phyloP scores from a whole-genome alignment of 129 eudicot species.

The Heracleum sosnowskyi region DNA sequence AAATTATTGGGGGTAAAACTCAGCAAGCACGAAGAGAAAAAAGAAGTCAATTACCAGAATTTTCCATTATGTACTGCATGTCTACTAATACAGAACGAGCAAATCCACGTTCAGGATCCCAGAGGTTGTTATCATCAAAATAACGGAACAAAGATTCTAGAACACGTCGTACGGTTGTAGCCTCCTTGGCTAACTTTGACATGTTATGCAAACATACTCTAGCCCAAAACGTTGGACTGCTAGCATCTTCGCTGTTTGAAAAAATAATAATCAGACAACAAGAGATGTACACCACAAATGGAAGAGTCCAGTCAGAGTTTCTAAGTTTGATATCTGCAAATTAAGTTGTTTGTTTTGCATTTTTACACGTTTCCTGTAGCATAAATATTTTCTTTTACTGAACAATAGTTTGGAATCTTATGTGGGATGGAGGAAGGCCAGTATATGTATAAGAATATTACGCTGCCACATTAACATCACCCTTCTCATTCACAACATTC shows the following conservation, averaged over 20 bases:
- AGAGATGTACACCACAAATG: neutral
- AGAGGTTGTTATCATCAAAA: constrained; percentile 52
- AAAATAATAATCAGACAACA: constrained; percentile 7
- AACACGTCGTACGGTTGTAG: constrained; percentile 67
- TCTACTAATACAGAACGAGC: constrained; percentile 60
- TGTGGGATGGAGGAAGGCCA: neutral
- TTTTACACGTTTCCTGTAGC: neutral
- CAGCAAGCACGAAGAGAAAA: neutral
- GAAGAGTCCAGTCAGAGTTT: neutral
- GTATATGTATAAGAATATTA: constrained; percentile 19
- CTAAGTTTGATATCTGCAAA: neutral
- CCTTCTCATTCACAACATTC: constrained; percentile 52
- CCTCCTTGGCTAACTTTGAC: constrained; percentile 75
- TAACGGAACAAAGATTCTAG: constrained; percentile 65
- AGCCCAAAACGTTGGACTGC: constrained; percentile 59
- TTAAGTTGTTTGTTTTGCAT: neutral
- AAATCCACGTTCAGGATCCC: constrained; percentile 53
- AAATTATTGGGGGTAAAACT: neutral
- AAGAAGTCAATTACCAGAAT: constrained; percentile 34
- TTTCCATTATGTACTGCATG: constrained; percentile 60
- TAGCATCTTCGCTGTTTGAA: constrained; percentile 50
- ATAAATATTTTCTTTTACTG: neutral
- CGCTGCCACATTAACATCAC: constrained; percentile 40
- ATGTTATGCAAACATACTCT: constrained; percentile 67
- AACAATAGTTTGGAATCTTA: neutral